phyloP scores from a whole-genome alignment of 371 early-diverging fungal species.

The Mycotypha africana region DNA sequence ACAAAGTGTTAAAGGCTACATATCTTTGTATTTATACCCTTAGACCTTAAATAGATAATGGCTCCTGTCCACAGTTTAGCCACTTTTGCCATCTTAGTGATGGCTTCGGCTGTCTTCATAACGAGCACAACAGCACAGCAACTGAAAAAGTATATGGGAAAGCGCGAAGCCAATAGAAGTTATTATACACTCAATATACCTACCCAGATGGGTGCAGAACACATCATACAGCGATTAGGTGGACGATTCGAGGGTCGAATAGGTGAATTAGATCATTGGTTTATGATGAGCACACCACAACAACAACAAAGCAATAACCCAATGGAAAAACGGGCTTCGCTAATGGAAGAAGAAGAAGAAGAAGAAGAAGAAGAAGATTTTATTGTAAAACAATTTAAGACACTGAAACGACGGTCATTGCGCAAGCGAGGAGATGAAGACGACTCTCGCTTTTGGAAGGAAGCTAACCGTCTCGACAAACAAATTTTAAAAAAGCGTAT shows the following conservation, averaged over 20 bases:
- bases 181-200: slow-evolving; percentile 52
- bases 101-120: no score
- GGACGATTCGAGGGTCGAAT: slow-evolving; percentile 60
- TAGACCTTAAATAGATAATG: no score
- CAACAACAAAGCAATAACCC: slow-evolving; percentile 5
- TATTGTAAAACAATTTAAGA: slow-evolving; percentile 7
- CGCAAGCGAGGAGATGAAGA: slow-evolving; percentile 7
- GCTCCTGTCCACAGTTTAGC: no score
- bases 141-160: slow-evolving; percentile 14
- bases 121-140: no score
- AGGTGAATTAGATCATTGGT: slow-evolving; percentile 61
- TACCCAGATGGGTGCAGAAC: slow-evolving; percentile 9
- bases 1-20: no score
- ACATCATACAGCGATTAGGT: slow-evolving; percentile 37
- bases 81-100: no score
- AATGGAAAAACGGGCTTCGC: no score
- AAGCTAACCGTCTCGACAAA: slow-evolving; percentile 20
- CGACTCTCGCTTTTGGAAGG: slow-evolving; percentile 8
- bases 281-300: slow-evolving; percentile 45
- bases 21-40: no score
- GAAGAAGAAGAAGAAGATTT: slow-evolving; percentile 11
- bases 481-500: slow-evolving; percentile 26
- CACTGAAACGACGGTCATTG: slow-evolving; percentile 3
- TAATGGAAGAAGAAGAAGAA: no score
- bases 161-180: slow-evolving; percentile 20